Evolutionary conservation across 164 flowering plant species (phyloP), one percentile per base, ranked within the genome.

Genomic region (Chloranthus sessilifolius): DNA sequence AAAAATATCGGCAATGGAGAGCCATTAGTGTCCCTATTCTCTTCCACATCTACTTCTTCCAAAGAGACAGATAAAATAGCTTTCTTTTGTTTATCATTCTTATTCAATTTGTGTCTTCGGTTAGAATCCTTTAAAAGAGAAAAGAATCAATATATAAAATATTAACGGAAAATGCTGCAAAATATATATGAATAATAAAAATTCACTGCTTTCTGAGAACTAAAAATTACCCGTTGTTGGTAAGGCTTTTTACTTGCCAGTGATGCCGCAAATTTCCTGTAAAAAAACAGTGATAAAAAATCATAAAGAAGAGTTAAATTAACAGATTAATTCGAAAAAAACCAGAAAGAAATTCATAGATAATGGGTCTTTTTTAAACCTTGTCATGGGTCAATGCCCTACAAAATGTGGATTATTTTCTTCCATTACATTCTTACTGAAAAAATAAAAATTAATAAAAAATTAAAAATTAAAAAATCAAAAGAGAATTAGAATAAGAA

Each of bases 251-350:
- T 74, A 55, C 52, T 70, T 29, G 84, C 82, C 46, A 79, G 45
- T 62, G 83, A 78, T 11, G 91, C 88, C 22, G 95, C 85, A 69
- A 79, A 80, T 47, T 72, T 80, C 85, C 96, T n/a, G n/a, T 88
- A 55, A 51, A 58, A 15, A 40, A 17, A 19, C 35, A 66, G 5
- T 17, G 41, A 52, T 22, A 69, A 26, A 21, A 14, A 1, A 34
- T 49, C 46, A 42, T 3, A 19, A 47, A 31, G 15, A 14, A 15
- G n/a, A 26, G 12, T 29, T 10, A 28, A 1, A 64, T 16, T 2
- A n/a, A 4, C 14, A 41, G 16, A 36, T 25, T 16, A 16, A 10
- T 7, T 25, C 1, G 16, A 15, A 16, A 16, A 25, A 3, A 31
- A 16, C 15, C 3, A 38, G 6, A 16, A 9, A 34, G 24, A 23